Conservation (phyloP, 108 stramenopile genomes). For the Stephanodiscus minutulus region DNA sequence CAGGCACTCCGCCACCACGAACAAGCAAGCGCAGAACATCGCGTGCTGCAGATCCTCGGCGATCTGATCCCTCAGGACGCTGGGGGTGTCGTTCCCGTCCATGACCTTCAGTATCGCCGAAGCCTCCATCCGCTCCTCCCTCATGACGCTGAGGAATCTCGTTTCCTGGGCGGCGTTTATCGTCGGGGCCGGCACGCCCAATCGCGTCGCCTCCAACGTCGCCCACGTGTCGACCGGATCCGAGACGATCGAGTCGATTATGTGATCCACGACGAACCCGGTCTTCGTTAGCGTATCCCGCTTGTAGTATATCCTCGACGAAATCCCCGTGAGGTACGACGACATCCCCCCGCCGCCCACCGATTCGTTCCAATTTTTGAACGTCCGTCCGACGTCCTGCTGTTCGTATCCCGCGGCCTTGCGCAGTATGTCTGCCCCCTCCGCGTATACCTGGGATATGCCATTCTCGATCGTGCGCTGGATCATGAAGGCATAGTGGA, state of each 20-base stretch:
- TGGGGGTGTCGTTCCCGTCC: slow-evolving; percentile 52
- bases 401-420: slow-evolving; percentile 66
- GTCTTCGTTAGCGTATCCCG: slow-evolving; percentile 69
- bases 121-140: slow-evolving; percentile 79
- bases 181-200: slow-evolving; percentile 74
- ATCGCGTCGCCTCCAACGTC: slow-evolving; percentile 86
- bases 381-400: slow-evolving; percentile 73
- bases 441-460: slow-evolving; percentile 89
- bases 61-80: slow-evolving; percentile 76
- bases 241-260: slow-evolving; percentile 86
- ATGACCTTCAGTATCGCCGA: slow-evolving; percentile 67
- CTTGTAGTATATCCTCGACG: slow-evolving; percentile 72
- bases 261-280: slow-evolving; percentile 67
- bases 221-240: slow-evolving; percentile 92
- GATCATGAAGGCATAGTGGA: slow-evolving; percentile 81
- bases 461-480: slow-evolving; percentile 94
- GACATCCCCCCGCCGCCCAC: slow-evolving; percentile 11
- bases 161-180: slow-evolving; percentile 88
- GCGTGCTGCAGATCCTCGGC: slow-evolving; percentile 83
- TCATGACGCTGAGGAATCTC: slow-evolving; percentile 72
- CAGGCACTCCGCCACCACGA: slow-evolving; percentile 92
- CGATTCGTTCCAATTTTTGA: slow-evolving; percentile 76
- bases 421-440: slow-evolving; percentile 82
- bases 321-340: slow-evolving; percentile 85
- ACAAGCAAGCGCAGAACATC: slow-evolving; percentile 89